phyloP scores from a whole-genome alignment of 2,329 filamentous ascomycete genomes.

The Pseudogymnoascus sp. region DNA sequence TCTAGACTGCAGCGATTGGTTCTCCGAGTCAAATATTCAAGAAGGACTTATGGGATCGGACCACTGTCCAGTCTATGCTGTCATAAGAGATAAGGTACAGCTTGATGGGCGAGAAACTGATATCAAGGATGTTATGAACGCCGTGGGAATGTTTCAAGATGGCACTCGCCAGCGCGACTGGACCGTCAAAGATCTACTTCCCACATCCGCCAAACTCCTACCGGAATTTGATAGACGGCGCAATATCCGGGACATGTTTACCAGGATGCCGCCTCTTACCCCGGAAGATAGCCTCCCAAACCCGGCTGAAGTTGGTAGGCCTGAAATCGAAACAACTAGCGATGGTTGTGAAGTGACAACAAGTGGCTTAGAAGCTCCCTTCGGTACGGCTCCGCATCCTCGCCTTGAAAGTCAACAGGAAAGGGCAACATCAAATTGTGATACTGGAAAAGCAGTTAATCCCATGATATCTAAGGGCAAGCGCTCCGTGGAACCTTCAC shows the following conservation, averaged over 20 bases:
- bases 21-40: constrained; percentile 76
- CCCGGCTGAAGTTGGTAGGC: constrained; percentile 13
- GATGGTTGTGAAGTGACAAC: not conserved
- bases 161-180: constrained; percentile 62
- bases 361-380: not conserved
- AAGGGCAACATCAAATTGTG: not conserved
- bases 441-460: constrained; percentile 17
- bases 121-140: constrained; percentile 71
- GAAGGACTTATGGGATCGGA: constrained; percentile 92
- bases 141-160: constrained; percentile 59
- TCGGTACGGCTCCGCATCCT: not conserved
- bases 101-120: constrained; percentile 43
- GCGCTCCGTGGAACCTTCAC: constrained; percentile 10
- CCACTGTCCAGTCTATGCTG: constrained; percentile 87
- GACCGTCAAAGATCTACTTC: constrained; percentile 57
- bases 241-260: constrained; percentile 92
- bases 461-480: not conserved
- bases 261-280: constrained; percentile 39
- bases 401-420: not conserved
- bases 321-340: not conserved
- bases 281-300: constrained; percentile 15
- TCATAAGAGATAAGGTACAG: constrained; percentile 56
- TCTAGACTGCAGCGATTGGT: constrained; percentile 70
- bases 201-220: constrained; percentile 73
- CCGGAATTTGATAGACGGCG: constrained; percentile 79